Base-by-base conservation (phyloP, 2,329 filamentous ascomycete genomes). In the Beauveria brongniartii region DNA sequence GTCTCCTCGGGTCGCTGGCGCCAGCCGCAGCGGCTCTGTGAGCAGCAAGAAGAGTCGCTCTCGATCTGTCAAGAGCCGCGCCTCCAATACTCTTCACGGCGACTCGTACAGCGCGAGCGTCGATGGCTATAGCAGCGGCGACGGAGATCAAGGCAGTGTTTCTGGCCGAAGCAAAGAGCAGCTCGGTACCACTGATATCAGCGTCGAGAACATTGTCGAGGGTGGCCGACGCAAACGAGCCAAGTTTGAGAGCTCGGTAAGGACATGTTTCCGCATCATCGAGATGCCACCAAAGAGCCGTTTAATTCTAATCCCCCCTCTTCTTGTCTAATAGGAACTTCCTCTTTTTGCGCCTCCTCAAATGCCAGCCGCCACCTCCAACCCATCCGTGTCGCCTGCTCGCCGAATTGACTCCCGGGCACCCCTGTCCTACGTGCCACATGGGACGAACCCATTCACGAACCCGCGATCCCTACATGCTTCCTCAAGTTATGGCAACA, bases 141-240 rank as follows among this genome's bases (percentile, higher is more conserved):
- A 96, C 66, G 89, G 87, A 63, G 90, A 87, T 30, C 84, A 89
- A 64, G 88, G 85, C 66, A 92, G 91, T 60, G 82, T 89, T 66
- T 76, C 74, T 57, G 87, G 89, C 69, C 89, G 89, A 73, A 84
- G 82, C 68, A 92, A 90, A 74, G 92, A 97, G 69, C 89, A 91
- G 65, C 85, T 96, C 69, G 92, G 91, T 54, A 97, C 91, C 72
- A 96, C 94, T 18, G 94, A 99, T 68, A 99, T 99, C 71, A 97
- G 93, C 73, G 85, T 97, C 67, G 92, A 97, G 68, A 99, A 99
- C 73, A 97, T 99, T 74, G 90, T 99, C 64, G 93, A 97, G 76
- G 94, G 95, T 71, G 92, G 93, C 67, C 88, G 94, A 74, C 88
- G 94, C 72, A 97, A 97, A 80, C 86, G 92, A 71, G 91, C 93